Evolutionary conservation across 495 filamentous ascomycete species (phyloP), one percentile per base, ranked within the genome.

Genomic region (Elasticomyces elasticus): DNA sequence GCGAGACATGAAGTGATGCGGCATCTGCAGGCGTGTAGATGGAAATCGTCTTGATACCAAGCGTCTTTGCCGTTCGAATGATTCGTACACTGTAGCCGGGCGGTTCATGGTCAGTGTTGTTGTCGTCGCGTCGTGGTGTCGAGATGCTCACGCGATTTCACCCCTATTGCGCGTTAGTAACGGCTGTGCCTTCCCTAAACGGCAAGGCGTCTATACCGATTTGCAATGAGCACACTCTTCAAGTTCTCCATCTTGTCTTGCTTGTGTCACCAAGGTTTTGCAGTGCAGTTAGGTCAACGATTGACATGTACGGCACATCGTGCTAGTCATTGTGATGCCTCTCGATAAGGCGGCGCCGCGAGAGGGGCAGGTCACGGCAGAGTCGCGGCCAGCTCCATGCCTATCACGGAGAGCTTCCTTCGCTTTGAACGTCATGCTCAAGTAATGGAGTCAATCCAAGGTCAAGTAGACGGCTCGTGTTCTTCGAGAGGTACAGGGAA

Each of bases 21-120:
- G 72, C 70, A 62, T 81, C 79, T 3, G 72, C 69, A 13, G 74
- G 63, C 2, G 79, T 77, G 52, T 80, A 81, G 3, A 82, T 68
- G 5, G 77, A 69, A 57, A 82, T 69, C 5, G 74, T 76, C 7
- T 65, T 64, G 28, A 81, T 70, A 13, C 67, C 64, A 1, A 77
- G 63, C 30, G 17, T 26, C 40, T 54, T 61, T 13, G 61, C 63
- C 17, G 61, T 65, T 40, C 49, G 55, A 40, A 63, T 58, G 46
- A 66, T 66, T 38, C 66, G 55, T 12, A 63, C 61, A 41, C 44
- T 47, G 19, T 43, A 5, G 30, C 30, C 30, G 30, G 30, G 30
- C 30, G 30, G 7, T 7, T 33, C 30, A 33, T 33, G 30, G 15
- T 33, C 30, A 33, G 30, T 15, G 15, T 37, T 53, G 50, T 6